Conservation (phyloP, 345 rosid genomes). For the Populus tremula region DNA sequence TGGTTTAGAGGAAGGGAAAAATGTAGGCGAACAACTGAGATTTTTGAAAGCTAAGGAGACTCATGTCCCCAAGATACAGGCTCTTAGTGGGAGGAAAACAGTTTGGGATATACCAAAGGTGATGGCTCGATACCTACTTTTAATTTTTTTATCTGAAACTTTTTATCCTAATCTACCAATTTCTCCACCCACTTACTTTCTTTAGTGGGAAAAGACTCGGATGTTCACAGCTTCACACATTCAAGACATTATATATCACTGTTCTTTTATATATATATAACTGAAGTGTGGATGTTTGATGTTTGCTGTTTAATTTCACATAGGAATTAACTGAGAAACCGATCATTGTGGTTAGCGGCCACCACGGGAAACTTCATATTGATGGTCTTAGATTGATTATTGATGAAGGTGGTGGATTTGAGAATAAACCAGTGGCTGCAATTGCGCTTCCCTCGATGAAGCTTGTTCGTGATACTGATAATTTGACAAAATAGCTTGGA, state of each 20-base stretch:
- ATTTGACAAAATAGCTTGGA: conserved; percentile 17
- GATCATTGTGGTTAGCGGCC: conserved; percentile 73
- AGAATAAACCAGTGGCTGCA: conserved; percentile 70
- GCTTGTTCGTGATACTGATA: conserved; percentile 61
- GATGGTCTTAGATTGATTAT: conserved; percentile 76
- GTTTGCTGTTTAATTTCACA: neutral
- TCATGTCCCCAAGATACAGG: conserved; percentile 50
- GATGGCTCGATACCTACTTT: conserved; percentile 5
- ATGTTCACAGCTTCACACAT: neutral
- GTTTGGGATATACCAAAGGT: conserved; percentile 89
- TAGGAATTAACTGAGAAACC: conserved; percentile 48
- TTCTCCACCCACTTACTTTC: neutral
- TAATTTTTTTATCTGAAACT: neutral
- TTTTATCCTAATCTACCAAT: neutral
- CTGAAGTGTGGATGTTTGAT: conserved; percentile 7
- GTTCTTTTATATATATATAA: conserved; percentile 4
- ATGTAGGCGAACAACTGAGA: conserved; percentile 51
- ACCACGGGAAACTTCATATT: conserved; percentile 76
- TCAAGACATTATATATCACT: neutral
- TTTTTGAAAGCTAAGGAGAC: conserved; percentile 60
- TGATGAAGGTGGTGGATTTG: conserved; percentile 80
- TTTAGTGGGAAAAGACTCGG: neutral
- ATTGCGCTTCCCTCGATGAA: conserved; percentile 67
- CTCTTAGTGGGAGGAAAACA: conserved; percentile 61
- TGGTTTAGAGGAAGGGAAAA: conserved; percentile 59